Evolutionary conservation across 306 rosid species (phyloP).

Genomic region (Dryas alaskensis): DNA sequence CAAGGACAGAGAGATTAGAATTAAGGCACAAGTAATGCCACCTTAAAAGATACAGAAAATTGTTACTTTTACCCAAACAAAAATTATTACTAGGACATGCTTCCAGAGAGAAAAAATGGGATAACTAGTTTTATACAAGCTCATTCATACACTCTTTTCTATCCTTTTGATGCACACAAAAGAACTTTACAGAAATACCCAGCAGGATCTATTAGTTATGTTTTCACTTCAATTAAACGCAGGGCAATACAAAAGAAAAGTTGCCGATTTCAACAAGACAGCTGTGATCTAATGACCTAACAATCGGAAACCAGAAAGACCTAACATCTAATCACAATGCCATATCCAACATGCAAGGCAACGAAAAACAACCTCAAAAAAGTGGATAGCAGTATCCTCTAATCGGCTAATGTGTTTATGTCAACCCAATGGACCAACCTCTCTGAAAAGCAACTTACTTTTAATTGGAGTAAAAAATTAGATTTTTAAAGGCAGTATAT

Average conservation of each 20-base stretch:
- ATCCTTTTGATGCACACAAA: background rate
- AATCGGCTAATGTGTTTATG: background rate
- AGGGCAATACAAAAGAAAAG: background rate
- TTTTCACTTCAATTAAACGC: background rate
- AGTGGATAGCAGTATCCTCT: background rate
- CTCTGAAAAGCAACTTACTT: background rate
- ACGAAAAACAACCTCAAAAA: background rate
- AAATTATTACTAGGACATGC: background rate
- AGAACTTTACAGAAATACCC: background rate
- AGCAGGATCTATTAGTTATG: background rate
- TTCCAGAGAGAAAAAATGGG: background rate
- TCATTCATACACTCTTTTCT: background rate
- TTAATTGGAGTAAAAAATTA: background rate
- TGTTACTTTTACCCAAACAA: background rate
- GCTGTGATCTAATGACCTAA: background rate
- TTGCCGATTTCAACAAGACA: background rate
- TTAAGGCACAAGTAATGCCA: background rate
- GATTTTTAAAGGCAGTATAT: background rate
- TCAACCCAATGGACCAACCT: background rate
- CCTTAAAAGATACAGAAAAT: constrained; percentile 3
- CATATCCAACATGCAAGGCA: background rate
- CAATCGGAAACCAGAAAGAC: background rate
- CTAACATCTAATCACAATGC: background rate
- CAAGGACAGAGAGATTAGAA: constrained; percentile 19
- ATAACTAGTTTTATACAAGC: background rate